phyloP scores from a whole-genome alignment of 805 yeast species.

The Tetrapisispora pingtungensis region DNA sequence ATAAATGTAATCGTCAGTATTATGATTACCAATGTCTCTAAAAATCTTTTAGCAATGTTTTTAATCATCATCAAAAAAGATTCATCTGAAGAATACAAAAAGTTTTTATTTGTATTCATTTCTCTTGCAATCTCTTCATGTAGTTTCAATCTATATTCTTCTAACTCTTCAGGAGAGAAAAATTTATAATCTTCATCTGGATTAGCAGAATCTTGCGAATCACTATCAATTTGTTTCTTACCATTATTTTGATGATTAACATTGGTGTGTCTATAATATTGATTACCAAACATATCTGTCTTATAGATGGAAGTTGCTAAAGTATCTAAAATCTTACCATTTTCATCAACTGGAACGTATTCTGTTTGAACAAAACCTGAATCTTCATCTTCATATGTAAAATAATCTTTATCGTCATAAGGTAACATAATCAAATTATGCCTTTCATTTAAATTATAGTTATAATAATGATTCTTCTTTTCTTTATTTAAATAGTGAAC shows the following conservation, averaged over 20 bases:
- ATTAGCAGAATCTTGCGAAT: conserved; percentile 3
- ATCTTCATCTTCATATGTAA: conserved; percentile 1
- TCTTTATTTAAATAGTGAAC: conserved; percentile 32
- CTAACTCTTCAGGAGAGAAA: conserved; percentile 21
- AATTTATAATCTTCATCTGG: conserved; percentile 13
- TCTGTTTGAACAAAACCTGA: conserved; percentile 1
- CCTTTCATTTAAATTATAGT: conserved; percentile 2
- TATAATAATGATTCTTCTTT: conserved; percentile 4
- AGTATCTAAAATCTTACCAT: not conserved
- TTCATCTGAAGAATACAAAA: not conserved
- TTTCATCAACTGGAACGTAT: not conserved
- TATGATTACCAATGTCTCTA: conserved; percentile 34
- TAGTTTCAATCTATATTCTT: conserved; percentile 15
- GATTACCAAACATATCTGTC: not conserved
- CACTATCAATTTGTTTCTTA: not conserved
- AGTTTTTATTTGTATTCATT: conserved; percentile 6
- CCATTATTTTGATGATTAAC: not conserved
- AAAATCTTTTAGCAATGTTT: conserved; percentile 14
- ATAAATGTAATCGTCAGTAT: conserved; percentile 22
- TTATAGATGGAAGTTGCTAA: not conserved
- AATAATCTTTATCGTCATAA: conserved; percentile 3
- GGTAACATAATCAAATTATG: conserved; percentile 3
- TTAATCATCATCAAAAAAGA: conserved; percentile 16
- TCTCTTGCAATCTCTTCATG: conserved; percentile 22
- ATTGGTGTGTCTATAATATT: not conserved